phyloP scores from a whole-genome alignment of 805 yeast species.

The Dipodascus geniculatus region DNA sequence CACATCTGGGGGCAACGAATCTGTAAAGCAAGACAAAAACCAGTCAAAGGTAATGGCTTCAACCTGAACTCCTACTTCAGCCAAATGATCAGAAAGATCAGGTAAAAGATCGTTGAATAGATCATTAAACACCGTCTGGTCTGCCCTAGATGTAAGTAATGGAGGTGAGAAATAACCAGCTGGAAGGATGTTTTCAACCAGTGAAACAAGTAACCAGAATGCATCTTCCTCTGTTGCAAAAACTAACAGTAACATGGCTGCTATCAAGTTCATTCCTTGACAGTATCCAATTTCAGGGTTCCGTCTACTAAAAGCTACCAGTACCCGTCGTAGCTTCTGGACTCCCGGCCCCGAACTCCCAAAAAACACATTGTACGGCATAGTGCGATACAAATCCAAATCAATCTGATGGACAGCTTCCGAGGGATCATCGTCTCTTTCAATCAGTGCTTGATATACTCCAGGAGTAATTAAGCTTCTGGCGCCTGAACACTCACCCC shows the following conservation, averaged over 20 bases:
- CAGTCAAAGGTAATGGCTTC: slow-evolving; percentile 43
- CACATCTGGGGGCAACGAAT: slow-evolving; percentile 37
- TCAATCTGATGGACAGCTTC: slow-evolving; percentile 38
- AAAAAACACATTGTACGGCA: slow-evolving; percentile 43
- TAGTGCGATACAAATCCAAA: slow-evolving; percentile 42
- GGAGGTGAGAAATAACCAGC: slow-evolving; percentile 30
- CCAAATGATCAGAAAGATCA: slow-evolving; percentile 27
- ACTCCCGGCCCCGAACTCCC: slow-evolving; percentile 45
- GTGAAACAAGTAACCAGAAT: slow-evolving; percentile 40
- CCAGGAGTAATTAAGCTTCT: slow-evolving; percentile 34
- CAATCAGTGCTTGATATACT: slow-evolving; percentile 29
- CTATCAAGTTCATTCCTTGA: slow-evolving; percentile 52
- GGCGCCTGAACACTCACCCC: slow-evolving; percentile 47
- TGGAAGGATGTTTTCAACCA: slow-evolving; percentile 40
- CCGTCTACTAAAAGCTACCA: slow-evolving; percentile 38
- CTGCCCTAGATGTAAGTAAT: slow-evolving; percentile 28
- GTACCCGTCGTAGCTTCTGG: slow-evolving; percentile 33
- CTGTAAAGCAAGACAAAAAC: slow-evolving; percentile 46
- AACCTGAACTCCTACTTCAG: slow-evolving; percentile 29
- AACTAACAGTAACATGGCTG: slow-evolving; percentile 37
- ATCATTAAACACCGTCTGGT: slow-evolving; percentile 29
- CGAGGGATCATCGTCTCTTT: slow-evolving; percentile 14
- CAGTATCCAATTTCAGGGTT: slow-evolving; percentile 42
- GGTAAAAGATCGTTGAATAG: slow-evolving; percentile 32
- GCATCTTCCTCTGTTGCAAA: slow-evolving; percentile 38